Percentiles rank a stretch among this genome's conserved stretches.
phyloP scores from a whole-genome alignment of 352 stramenopile species.

The Phytophthora sansomeana region DNA sequence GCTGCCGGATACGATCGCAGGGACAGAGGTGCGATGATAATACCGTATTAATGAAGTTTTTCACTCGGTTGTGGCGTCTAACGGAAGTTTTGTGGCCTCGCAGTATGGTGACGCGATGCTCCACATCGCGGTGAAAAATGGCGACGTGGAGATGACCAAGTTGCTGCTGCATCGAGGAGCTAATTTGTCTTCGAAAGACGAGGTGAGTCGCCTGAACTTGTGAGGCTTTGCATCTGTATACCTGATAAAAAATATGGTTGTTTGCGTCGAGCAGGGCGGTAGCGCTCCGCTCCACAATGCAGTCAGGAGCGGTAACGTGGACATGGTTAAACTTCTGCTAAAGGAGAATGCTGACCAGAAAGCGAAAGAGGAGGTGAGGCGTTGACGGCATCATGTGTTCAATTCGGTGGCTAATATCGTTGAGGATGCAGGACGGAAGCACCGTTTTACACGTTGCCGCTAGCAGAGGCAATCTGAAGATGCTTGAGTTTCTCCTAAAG shows the following conservation, averaged over 20 bases:
- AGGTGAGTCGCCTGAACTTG: conserved; percentile 1
- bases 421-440: conserved; percentile 2
- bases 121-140: conserved; percentile 70
- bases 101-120: conserved; percentile 64
- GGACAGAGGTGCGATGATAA: neutral
- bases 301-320: conserved; percentile 59
- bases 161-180: conserved; percentile 63
- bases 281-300: conserved; percentile 78
- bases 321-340: conserved; percentile 70
- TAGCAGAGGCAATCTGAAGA: conserved; percentile 3
- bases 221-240: too few species aligned
- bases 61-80: neutral
- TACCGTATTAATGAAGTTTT: neutral
- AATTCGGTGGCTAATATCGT: neutral
- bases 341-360: conserved; percentile 58
- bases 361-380: conserved; percentile 32
- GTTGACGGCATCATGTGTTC: neutral
- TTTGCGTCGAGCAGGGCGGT: conserved; percentile 55
- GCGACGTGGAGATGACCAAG: conserved; percentile 65
- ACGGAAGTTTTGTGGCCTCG: neutral
- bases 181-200: conserved; percentile 27
- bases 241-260: too few species aligned
- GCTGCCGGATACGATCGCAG: neutral
- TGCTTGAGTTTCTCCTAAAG: neutral
- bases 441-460: conserved; percentile 1